Evolutionary conservation across 1,284 basidiomycete species (phyloP), one percentile per base, ranked within the genome.

Genomic region (Boletus sp.): DNA sequence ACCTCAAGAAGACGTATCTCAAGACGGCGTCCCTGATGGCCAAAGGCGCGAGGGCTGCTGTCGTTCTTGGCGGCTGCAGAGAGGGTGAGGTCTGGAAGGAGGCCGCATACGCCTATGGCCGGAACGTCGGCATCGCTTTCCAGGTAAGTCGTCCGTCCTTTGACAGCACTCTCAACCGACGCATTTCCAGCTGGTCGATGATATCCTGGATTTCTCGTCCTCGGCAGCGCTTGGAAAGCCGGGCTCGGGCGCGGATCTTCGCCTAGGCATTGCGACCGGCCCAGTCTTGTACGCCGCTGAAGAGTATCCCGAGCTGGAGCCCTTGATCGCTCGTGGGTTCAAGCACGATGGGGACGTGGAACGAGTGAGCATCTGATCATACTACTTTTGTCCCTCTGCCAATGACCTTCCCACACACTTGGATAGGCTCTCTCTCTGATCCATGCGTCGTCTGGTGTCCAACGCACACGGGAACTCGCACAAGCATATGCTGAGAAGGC

Each of bases 11-110:
- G 79, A 96, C 94, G 30, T 99, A 98, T 74, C 81, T 99, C 71
- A 98, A 99, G 79, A 97, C 95, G 8, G 97, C 97, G 21, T 94
- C 91, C 69, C 78, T 99, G 61, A 97, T 99, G 85, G 96, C 95
- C 2, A 99, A 98, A 77, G 91, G 91, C 5, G 90, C 93, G 2
- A 84, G 96, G 11, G 93, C 94, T 8, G 87, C 94, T 0, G 93
- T 95, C 9, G 89, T 97, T 6, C 82, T 99, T 1, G 97, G 96
- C 8, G 97, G 97, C 0, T 92, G 90, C 67, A 83, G 80, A 54
- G 86, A 92, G 71, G 87, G 87, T 6, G 93, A 95, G 67, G 76
- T 90, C 25, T 90, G 95, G 81, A 95, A 96, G 74, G 96, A 98
- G 73, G 86, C 93, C 23, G 97, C 97, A 21, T 99, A 98, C 77